Evolutionary conservation across 768 basidiomycete species (phyloP).

Genomic region (Rhizopogon salebrosus): DNA sequence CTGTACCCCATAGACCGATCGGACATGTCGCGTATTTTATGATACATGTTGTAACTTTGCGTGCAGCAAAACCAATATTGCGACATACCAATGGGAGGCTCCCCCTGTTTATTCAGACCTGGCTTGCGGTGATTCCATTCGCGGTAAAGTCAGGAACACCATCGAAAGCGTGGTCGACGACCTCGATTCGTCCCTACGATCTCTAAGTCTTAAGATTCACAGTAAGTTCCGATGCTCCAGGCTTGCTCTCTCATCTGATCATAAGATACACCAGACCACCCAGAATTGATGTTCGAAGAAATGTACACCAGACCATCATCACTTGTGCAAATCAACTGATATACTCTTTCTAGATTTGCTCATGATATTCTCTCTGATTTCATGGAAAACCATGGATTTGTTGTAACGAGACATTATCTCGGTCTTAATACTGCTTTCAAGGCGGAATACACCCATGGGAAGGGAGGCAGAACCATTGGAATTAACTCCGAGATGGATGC

Average conservation of each 20-base stretch:
- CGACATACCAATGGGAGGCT: conserved; percentile 25
- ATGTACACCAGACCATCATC: conserved; percentile 33
- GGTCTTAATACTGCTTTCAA: conserved; percentile 74
- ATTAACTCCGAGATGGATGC: conserved; percentile 78
- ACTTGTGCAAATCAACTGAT: conserved; percentile 2
- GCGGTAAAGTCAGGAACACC: conserved; percentile 38
- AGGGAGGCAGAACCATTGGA: conserved; percentile 62
- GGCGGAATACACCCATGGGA: conserved; percentile 60
- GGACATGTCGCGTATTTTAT: conserved; percentile 24
- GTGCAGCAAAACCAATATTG: conserved; percentile 20
- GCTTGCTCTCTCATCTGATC: conserved; percentile 8
- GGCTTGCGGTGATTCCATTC: conserved; percentile 9
- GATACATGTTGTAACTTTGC: conserved; percentile 43
- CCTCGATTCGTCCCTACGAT: conserved; percentile 48
- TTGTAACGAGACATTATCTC: conserved; percentile 66
- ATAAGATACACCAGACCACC: conserved; percentile 43
- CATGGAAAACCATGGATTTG: conserved; percentile 64
- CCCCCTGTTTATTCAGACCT: conserved; percentile 39
- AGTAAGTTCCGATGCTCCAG: conserved; percentile 34
- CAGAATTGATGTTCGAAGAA: conserved; percentile 65
- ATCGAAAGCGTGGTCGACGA: conserved; percentile 52
- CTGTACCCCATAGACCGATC: conserved; percentile 3
- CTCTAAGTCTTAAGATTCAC: conserved; percentile 68
- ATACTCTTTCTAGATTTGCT: conserved; percentile 47
- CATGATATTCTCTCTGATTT: conserved; percentile 65